Percentiles rank a stretch among this genome's conserved stretches.
Evolutionary conservation across 1,139 yeast genomes (phyloP).

Genomic region (Eremothecium coryli): DNA sequence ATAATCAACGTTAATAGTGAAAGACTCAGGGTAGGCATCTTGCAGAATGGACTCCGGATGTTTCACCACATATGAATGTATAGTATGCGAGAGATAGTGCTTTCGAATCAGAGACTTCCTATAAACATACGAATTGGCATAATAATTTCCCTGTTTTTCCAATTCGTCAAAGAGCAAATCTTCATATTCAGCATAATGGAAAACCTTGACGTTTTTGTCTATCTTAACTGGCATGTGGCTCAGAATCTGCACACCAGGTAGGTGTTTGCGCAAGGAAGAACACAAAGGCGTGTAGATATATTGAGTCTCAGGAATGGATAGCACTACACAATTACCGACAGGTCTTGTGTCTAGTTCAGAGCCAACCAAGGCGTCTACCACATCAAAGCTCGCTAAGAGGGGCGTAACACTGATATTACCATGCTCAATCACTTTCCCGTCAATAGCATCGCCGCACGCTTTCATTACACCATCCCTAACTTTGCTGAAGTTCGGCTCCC

Average conservation of each 20-base stretch:
- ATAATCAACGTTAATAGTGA: constrained; percentile 80
- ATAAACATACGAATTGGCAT: constrained; percentile 73
- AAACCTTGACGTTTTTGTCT: constrained; percentile 30
- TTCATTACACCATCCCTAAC: constrained; percentile 33
- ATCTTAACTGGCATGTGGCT: constrained; percentile 9
- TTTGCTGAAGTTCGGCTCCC: constrained; percentile 79
- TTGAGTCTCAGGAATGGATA: constrained; percentile 33
- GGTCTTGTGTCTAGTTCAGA: constrained; percentile 36
- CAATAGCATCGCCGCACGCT: constrained; percentile 34
- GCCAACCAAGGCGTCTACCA: constrained; percentile 46
- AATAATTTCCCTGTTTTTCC: constrained; percentile 39
- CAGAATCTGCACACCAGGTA: constrained; percentile 24
- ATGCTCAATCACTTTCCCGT: constrained; percentile 40
- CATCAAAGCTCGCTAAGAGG: constrained; percentile 61
- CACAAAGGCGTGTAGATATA: constrained; percentile 54
- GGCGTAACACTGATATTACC: constrained; percentile 69
- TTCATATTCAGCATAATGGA: constrained; percentile 88
- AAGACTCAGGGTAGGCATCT: constrained; percentile 63
- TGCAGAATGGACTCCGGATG: constrained; percentile 57
- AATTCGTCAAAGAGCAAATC: constrained; percentile 62
- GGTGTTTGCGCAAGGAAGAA: constrained; percentile 34
- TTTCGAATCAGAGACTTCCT: constrained; percentile 84
- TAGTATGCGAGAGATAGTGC: constrained; percentile 75
- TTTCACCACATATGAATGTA: constrained; percentile 64
- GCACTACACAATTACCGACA: constrained; percentile 11